A percentile compares a stretch with the other conserved stretches of the same genome.
Conservation (phyloP, 331 rosid species). For the Saraca asoca region DNA sequence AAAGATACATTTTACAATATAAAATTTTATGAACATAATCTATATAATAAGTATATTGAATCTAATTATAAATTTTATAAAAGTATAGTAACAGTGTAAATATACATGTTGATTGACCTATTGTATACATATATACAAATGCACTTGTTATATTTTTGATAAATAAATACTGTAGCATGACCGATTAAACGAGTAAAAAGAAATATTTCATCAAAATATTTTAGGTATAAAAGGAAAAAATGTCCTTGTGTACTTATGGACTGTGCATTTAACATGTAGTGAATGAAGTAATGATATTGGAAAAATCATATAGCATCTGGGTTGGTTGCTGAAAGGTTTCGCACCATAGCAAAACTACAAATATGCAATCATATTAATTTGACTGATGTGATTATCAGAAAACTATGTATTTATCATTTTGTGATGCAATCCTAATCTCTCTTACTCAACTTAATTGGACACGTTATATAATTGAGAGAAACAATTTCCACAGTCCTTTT, state of each 20-base stretch:
- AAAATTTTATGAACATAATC: no score
- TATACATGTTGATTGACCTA: no score
- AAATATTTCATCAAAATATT: no score
- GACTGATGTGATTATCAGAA: conserved; percentile 50
- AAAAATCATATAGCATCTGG: conserved; percentile 11
- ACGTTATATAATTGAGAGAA: conserved; percentile 3
- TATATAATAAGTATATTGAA: no score
- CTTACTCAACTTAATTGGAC: conserved; percentile 24
- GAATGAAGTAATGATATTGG: conserved; percentile 10
- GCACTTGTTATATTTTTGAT: no score
- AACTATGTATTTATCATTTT: conserved; percentile 37
- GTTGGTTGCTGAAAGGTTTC: conserved; percentile 17
- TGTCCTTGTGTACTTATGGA: background rate
- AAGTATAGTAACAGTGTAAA: no score
- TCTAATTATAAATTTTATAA: no score
- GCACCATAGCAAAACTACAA: conserved; percentile 35
- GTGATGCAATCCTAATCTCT: conserved; percentile 18
- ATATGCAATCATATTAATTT: conserved; percentile 30
- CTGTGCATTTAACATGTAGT: background rate
- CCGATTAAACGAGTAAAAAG: no score
- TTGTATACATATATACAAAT: no score
- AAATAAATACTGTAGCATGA: no score
- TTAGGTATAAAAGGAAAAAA: background rate
- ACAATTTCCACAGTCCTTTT: conserved; percentile 13
- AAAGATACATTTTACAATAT: no score